Evolutionary conservation across 2,329 filamentous ascomycete species (phyloP), one percentile per base, ranked within the genome.

Genomic region (Xylariaceae sp.): DNA sequence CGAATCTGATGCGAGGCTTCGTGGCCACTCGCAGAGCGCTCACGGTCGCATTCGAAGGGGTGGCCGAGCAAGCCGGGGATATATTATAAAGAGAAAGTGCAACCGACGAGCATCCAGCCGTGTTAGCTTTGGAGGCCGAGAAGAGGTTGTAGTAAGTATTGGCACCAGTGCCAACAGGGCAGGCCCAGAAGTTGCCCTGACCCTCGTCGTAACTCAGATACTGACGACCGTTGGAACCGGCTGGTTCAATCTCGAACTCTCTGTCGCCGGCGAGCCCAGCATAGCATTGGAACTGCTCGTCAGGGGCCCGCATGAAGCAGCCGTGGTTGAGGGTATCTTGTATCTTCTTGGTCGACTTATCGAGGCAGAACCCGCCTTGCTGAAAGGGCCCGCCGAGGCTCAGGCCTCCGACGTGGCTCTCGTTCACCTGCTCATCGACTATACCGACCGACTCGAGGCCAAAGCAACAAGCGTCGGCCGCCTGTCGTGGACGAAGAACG

Each of bases 261-360:
- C 53, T 57, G 9, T 41, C 40, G 3, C 54, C 53, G 16, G 50
- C 34, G 5, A 44, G 33, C n/a, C 51, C 54, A 9, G 48, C 47
- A 21, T 50, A 52, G 24, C 56, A 59, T 27, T 53, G 44, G 31
- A 59, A 57, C 30, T 56, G 46, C 18, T 53, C 40, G 5, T 36
- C 36, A 6, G 53, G 53, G 12, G 19, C 41, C 26, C 47, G 44
- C 50, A 58, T 55, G 39, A 54, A 57, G 48, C 56, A 59, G 17
- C 50, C 50, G 27, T 57, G 49, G 6, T 48, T 50, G 5, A 53
- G 43, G 11, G 31, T 18, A 34, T 58, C 56, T 23, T 50, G 38
- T 36, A 59, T 45, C 9, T 51, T 55, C 27, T 50, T 50, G 5
- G 44, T 43, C 9, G 38, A 41, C 34, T 43, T 42, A 24, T 56